Evolutionary conservation across 495 filamentous ascomycete species (phyloP).

Genomic region (Penicillium silybi): DNA sequence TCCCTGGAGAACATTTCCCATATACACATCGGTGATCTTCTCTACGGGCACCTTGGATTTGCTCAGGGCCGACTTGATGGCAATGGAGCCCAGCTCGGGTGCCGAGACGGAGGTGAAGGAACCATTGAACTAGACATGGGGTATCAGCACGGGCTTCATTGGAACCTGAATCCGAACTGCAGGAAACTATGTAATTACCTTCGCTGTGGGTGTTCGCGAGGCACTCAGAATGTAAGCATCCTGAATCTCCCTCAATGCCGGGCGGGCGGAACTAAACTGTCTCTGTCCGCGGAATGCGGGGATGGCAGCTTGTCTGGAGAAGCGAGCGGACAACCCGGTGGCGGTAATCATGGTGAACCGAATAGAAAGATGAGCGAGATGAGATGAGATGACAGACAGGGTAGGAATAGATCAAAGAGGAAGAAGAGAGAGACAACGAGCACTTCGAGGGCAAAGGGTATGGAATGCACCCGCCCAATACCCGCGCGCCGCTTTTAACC

Average conservation of each 20-base stretch:
- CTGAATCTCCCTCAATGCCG: slow-evolving; percentile 63
- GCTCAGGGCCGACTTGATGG: slow-evolving; percentile 81
- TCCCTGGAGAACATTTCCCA: slow-evolving; percentile 93
- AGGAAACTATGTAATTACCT: slow-evolving; percentile 45
- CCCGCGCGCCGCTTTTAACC: slow-evolving; percentile 12
- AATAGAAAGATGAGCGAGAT: background rate
- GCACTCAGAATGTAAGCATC: slow-evolving; percentile 91
- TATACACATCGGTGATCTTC: slow-evolving; percentile 85
- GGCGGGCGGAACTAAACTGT: slow-evolving; percentile 62
- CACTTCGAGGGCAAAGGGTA: background rate
- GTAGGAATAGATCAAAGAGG: background rate
- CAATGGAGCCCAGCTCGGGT: slow-evolving; percentile 76
- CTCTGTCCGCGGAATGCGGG: slow-evolving; percentile 51
- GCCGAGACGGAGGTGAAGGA: slow-evolving; percentile 78
- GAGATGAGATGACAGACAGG: background rate
- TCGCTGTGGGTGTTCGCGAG: slow-evolving; percentile 80
- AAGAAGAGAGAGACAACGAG: background rate
- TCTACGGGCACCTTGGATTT: slow-evolving; percentile 75
- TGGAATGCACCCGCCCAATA: background rate
- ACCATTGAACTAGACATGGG: slow-evolving; percentile 74
- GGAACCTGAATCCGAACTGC: background rate
- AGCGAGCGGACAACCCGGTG: slow-evolving; percentile 25
- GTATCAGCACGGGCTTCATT: background rate
- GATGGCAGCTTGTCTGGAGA: slow-evolving; percentile 27
- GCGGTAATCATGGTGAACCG: slow-evolving; percentile 23